phyloP scores from a whole-genome alignment of 2,329 filamentous ascomycete genomes.

The Claviceps pusilla region DNA sequence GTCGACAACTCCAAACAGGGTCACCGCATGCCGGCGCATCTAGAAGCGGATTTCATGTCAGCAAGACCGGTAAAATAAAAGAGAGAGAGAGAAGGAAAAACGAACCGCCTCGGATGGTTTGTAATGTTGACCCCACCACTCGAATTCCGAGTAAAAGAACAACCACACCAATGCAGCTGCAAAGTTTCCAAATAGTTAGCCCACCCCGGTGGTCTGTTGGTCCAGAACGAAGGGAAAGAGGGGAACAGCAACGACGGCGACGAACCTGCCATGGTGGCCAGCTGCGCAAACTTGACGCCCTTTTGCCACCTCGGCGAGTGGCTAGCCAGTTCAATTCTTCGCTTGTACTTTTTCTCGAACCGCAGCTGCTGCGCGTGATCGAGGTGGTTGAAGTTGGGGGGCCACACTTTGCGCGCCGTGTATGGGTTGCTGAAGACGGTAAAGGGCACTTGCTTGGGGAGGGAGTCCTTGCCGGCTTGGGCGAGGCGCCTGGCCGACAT shows the following conservation, averaged over 20 bases:
- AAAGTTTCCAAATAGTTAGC: not conserved
- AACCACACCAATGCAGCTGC: constrained; percentile 23
- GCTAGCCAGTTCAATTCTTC: constrained; percentile 47
- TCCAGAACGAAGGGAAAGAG: not conserved
- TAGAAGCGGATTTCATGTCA: constrained; percentile 7
- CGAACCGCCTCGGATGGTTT: constrained; percentile 27
- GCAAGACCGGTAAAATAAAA: not conserved
- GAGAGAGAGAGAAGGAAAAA: not conserved
- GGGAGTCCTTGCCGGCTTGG: constrained; percentile 15
- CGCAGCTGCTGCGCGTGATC: constrained; percentile 59
- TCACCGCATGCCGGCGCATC: constrained; percentile 23
- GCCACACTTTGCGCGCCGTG: constrained; percentile 59
- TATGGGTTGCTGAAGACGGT: constrained; percentile 39
- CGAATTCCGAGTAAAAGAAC: constrained; percentile 28
- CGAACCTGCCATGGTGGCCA: constrained; percentile 41
- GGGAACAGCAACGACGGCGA: constrained; percentile 34
- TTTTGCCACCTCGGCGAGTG: constrained; percentile 51
- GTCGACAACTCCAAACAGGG: constrained; percentile 26
- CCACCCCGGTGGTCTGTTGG: not conserved
- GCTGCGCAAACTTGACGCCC: constrained; percentile 49
- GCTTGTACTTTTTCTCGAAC: constrained; percentile 65
- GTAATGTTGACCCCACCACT: constrained; percentile 28
- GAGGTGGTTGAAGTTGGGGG: constrained; percentile 58
- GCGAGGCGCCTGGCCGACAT: constrained; percentile 21
- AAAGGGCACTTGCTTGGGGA: constrained; percentile 15